A percentile compares a stretch with the other conserved stretches of the same genome.
Evolutionary conservation across 106 monocot genomes (phyloP).

Genomic region (Acorus calamus): DNA sequence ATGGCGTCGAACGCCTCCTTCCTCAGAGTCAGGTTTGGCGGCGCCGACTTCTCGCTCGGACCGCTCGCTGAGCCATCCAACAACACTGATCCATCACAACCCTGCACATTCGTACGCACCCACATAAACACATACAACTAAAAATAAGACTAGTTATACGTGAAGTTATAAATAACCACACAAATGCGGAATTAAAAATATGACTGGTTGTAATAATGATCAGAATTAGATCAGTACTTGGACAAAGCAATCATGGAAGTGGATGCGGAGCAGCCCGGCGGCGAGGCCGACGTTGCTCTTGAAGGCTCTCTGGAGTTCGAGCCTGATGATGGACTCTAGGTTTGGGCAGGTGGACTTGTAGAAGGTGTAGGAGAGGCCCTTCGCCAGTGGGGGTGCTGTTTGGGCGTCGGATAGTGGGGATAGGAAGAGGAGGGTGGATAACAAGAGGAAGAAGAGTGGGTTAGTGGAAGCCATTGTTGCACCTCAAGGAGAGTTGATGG

Average conservation of each 20-base stretch:
- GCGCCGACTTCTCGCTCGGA: conserved; percentile 38
- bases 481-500: too few relatives aligned
- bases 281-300: conserved; percentile 35
- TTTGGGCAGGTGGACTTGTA: conserved; percentile 34
- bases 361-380: conserved; percentile 36
- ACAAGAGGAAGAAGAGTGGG: conserved; percentile 4
- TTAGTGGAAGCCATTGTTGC: conserved; percentile 3
- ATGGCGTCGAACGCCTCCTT: conserved; percentile 40
- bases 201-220: background rate
- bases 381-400: conserved; percentile 6
- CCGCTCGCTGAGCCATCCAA: conserved; percentile 46
- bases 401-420: conserved; percentile 1
- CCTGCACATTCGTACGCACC: conserved; percentile 11
- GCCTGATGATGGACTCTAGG: conserved; percentile 18
- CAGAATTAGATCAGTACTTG: conserved; percentile 8
- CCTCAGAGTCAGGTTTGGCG: conserved; percentile 45
- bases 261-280: conserved; percentile 45
- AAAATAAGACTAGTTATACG: background rate
- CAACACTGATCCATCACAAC: conserved; percentile 56
- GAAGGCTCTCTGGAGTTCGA: conserved; percentile 16
- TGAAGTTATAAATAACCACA: background rate
- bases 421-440: background rate
- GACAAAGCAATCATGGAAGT: conserved; percentile 59
- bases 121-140: background rate
- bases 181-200: background rate